Base-by-base conservation (phyloP, 2,329 filamentous ascomycete genomes). In the Epicoccum nigrum region DNA sequence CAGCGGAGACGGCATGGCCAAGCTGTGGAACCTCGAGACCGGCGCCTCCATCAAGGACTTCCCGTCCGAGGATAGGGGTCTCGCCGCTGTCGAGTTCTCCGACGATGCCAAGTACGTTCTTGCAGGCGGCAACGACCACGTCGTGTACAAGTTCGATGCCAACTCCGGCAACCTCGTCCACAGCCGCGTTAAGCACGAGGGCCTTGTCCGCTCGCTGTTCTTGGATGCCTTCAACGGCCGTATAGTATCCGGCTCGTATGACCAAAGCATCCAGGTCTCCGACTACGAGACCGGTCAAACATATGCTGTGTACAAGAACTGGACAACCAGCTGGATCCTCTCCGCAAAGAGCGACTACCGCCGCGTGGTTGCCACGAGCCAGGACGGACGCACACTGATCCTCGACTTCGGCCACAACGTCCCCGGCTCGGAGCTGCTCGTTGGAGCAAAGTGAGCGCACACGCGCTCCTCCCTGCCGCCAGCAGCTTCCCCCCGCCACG, bases 251-350 rank as follows among this genome's bases (percentile, higher is more conserved):
- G 94, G 91, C 15, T 94, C 89, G 69, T 99, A 99, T 72, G 94
- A 99, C 71, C 90, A 90, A 64, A 92, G 93, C 64, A 92, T 99
- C 70, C 96, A 95, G 70, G 91, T 97, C 1, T 97, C 92, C 74
- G 89, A 97, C 71, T 88, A 94, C 76, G 85, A 87, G 58, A 88
- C 87, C 2, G 93, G 92, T 27, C 79, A 86, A 38, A 82, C 91
- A 61, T 82, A 93, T 54, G 84, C 95, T 56, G 87, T 92, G 63
- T 93, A 97, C 65, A 89, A 92, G n/a, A 86, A 89, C 61, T 97
- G 92, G 92, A 96, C 96, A 51, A 88, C 88, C 9, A 96, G 91
- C 74, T 99, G 94, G 94, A 95, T 99, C 67, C 78, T 99, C 52
- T 92, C 90, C 58, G 94, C 94, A 43, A 97, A 97, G 81, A 92